Conservation (phyloP, 2,329 filamentous ascomycete genomes). For the Lasiodiplodia gonubiensis region DNA sequence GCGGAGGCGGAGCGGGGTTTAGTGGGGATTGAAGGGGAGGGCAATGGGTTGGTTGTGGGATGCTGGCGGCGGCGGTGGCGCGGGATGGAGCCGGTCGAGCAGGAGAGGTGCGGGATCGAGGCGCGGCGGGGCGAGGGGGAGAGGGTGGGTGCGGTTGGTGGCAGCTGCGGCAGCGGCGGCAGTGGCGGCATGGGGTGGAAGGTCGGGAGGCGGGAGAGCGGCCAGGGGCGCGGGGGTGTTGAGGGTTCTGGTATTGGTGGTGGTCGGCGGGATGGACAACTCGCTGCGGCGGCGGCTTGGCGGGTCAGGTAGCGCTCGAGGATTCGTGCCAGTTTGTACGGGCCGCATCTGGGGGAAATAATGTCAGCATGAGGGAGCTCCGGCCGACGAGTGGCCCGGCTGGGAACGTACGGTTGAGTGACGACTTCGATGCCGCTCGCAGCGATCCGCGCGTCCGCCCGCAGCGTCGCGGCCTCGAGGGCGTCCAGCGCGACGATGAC, state of each 20-base stretch:
- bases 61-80: no score
- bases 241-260: background rate
- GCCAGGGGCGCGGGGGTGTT: background rate
- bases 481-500: constrained; percentile 9
- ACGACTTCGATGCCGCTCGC: constrained; percentile 42
- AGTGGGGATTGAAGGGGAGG: background rate
- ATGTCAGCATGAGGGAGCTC: no score
- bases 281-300: no score
- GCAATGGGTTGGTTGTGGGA: no score
- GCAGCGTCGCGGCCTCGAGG: background rate
- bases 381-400: no score
- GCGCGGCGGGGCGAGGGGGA: no score
- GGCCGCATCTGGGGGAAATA: no score
- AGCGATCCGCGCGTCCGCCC: background rate
- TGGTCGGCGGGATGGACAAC: background rate
- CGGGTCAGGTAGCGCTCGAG: constrained; percentile 29
- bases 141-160: no score
- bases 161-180: no score
- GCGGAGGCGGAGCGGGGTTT: background rate
- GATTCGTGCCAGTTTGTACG: constrained; percentile 45
- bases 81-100: no score
- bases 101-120: no score
- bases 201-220: background rate
- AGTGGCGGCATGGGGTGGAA: no score
- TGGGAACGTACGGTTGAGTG: constrained; percentile 35